phyloP scores from a whole-genome alignment of 2,329 filamentous ascomycete species.

The Pseudocercospora ulei region DNA sequence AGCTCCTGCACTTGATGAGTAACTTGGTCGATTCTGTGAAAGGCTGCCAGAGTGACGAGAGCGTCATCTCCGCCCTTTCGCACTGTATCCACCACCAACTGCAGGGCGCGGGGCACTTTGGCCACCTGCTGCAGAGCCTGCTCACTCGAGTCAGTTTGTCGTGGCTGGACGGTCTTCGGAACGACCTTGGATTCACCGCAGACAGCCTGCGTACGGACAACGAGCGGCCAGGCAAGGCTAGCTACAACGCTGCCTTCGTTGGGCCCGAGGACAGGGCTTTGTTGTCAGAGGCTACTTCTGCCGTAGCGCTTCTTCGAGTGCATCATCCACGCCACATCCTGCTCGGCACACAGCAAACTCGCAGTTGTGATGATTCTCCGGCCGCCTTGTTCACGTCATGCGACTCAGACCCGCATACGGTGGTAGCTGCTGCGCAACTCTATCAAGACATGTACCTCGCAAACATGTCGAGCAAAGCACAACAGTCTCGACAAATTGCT shows the following conservation, averaged over 20 bases:
- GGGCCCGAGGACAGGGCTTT: neutral
- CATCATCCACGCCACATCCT: neutral
- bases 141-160: constrained; percentile 25
- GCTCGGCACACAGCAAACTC: neutral
- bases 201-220: neutral
- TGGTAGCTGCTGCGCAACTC: neutral
- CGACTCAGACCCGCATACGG: neutral
- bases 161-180: constrained; percentile 25
- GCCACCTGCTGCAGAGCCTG: constrained; percentile 17
- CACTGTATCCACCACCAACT: constrained; percentile 18
- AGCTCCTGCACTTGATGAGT: constrained; percentile 21
- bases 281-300: neutral
- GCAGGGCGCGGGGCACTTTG: constrained; percentile 16
- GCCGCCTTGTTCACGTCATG: neutral
- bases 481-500: no score
- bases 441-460: neutral
- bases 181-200: constrained; percentile 21
- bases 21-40: constrained; percentile 10
- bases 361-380: neutral
- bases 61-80: constrained; percentile 23
- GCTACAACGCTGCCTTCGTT: neutral
- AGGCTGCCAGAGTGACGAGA: constrained; percentile 20
- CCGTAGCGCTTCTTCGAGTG: neutral
- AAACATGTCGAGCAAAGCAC: no score
- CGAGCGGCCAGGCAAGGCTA: no score